Evolutionary conservation across 768 basidiomycete species (phyloP), one percentile per base, ranked within the genome.

Genomic region (Sutorius australiensis): DNA sequence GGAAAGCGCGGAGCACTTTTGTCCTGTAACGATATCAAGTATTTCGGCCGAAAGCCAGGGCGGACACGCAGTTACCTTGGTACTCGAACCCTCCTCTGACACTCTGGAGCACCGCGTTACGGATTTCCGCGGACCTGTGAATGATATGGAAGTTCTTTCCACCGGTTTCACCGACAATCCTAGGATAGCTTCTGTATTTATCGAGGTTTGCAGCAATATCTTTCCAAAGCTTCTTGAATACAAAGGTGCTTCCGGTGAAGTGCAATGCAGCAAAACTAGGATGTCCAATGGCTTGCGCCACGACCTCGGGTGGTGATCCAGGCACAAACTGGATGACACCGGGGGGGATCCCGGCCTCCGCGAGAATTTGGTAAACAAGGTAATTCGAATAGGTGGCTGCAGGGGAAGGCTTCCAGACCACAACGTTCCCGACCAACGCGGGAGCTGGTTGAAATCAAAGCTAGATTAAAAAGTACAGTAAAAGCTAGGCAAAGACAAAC

Each of bases 121-220:
- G 77, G 48, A 97, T 72, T 61, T 97, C 90, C 34, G 95, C 95
- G 13, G 84, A 86, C 49, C 80, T 76, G 71, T 98, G 97, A 45
- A 98, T 76, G 42, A 99, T 59, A 72, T 98, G 97, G 79, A 95
- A 98, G 78, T 99, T 99, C 80, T 98, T 99, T 52, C 97, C 95
- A 28, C 92, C 93, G 8, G 95, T 98, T 79, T 98, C 95, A 27
- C 97, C 97, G 7, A 99, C 95, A 58, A 99, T 89, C 65, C 95
- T 80, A 0, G 97, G 97, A 74, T 97, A 98, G 12, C 83, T 77
- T 62, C 75, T 82, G 78, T 98, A 98, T 44, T 76, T 80, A 66
- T 98, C 92, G 43, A 98, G 61, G 73, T 98, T 97, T 61, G 72
- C 65, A 4, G 88, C 89, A 63, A 98, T 95, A 66, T 95, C 86